These are phyloP conservation scores for Hexamita inflata DNA, from an alignment of 208 protist genomes.

Conservation along the genomic window DNA sequence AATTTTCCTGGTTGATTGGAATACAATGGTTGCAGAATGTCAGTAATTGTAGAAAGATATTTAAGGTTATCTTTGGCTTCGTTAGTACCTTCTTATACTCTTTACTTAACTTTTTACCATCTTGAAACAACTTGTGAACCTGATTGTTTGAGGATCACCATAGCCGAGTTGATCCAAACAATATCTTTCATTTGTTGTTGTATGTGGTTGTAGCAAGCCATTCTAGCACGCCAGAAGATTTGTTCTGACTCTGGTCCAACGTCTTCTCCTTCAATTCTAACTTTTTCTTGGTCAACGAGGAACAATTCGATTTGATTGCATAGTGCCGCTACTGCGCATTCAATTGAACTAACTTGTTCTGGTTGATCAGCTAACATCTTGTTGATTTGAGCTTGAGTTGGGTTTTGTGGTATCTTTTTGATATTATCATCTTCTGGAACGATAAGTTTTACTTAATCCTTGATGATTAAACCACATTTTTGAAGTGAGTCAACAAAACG, in stretches of 20 bases:
- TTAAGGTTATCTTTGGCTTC: constrained; percentile 92
- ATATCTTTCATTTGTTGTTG: constrained; percentile 50
- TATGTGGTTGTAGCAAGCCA: constrained; percentile 67
- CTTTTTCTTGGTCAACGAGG: constrained; percentile 46
- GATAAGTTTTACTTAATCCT: no score
- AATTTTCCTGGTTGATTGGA: constrained; percentile 66
- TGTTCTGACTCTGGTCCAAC: constrained; percentile 72
- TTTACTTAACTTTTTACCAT: constrained; percentile 67
- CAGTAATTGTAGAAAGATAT: constrained; percentile 80
- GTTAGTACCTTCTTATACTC: constrained; percentile 71
- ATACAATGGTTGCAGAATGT: constrained; percentile 84
- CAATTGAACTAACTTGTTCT: not conserved
- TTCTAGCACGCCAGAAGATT: constrained; percentile 71
- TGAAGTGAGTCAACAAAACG: no score
- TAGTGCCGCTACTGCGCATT: not conserved
- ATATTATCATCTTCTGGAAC: no score
- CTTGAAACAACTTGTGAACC: constrained; percentile 57
- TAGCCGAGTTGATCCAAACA: constrained; percentile 46
- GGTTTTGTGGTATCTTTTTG: not conserved
- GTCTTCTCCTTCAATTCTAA: constrained; percentile 47
- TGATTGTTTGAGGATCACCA: constrained; percentile 66
- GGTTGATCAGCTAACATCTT: not conserved
- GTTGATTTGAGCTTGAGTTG: not conserved
- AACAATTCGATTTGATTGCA: constrained; percentile 46
- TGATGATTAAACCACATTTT: no score